phyloP scores from a whole-genome alignment of 345 rosid genomes.

The Hypericum perforatum region DNA sequence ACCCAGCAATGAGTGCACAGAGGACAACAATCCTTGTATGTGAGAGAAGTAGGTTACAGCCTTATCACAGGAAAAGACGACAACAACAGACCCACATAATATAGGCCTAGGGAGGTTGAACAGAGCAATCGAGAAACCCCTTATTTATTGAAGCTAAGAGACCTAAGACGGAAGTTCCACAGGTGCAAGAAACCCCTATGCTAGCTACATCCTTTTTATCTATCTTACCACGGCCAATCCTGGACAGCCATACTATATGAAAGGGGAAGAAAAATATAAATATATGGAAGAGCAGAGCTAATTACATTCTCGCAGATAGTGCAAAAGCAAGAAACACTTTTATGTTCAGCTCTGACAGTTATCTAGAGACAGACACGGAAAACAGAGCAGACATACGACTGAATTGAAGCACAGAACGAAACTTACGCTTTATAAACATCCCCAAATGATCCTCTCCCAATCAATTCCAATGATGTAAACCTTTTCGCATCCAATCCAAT shows the following conservation, averaged over 20 bases:
- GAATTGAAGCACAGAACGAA: background rate
- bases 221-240: no score
- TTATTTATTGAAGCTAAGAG: no score
- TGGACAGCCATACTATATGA: no score
- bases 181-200: no score
- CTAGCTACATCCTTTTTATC: no score
- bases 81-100: background rate
- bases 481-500: conserved; percentile 65
- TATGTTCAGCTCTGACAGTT: background rate
- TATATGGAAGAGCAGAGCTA: no score
- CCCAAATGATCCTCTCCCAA: conserved; percentile 96
- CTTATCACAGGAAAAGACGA: background rate
- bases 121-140: no score
- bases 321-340: no score
- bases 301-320: no score
- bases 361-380: background rate
- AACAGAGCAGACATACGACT: background rate
- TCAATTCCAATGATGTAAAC: conserved; percentile 76
- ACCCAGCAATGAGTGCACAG: background rate
- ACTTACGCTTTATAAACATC: conserved; percentile 98
- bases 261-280: no score
- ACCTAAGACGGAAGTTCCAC: no score
- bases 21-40: background rate
- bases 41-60: no score
- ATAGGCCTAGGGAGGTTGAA: background rate